These are phyloP conservation scores for Dictyostelium firmibasis DNA, from an alignment of 78 protist species.

Conservation along the genomic window DNA sequence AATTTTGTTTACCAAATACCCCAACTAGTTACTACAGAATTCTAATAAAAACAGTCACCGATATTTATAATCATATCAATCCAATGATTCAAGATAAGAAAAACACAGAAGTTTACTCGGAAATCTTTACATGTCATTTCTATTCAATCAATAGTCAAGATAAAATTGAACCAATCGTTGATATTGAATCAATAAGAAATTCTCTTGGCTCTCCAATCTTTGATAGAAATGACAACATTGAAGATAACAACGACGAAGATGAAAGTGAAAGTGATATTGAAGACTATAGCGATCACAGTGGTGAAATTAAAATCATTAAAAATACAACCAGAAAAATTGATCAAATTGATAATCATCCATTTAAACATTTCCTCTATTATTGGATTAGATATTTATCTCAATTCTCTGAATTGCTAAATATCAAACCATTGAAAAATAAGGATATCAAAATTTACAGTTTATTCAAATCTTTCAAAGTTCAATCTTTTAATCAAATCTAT, in stretches of 20 bases:
- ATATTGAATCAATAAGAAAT: neutral
- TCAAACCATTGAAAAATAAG: neutral
- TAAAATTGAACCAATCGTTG: neutral
- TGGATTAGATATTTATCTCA: conserved; percentile 1
- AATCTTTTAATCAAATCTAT: neutral
- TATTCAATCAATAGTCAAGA: neutral
- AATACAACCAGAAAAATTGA: neutral
- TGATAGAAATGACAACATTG: neutral
- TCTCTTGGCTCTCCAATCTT: neutral
- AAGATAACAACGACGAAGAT: neutral
- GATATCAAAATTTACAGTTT: neutral
- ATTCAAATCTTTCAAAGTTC: neutral
- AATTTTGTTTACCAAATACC: neutral
- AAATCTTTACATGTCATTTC: neutral
- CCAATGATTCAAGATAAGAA: neutral
- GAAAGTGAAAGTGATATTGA: neutral
- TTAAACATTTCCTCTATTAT: neutral
- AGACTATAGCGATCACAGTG: neutral
- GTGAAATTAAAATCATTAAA: neutral
- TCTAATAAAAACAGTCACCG: neutral
- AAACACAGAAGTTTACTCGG: neutral
- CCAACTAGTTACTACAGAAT: neutral
- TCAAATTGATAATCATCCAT: neutral
- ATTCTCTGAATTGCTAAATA: neutral
- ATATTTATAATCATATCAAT: neutral